Evolutionary conservation across 2,329 filamentous ascomycete genomes (phyloP), one percentile per base, ranked within the genome.

Genomic region (Calonectria pseudoreteaudii): DNA sequence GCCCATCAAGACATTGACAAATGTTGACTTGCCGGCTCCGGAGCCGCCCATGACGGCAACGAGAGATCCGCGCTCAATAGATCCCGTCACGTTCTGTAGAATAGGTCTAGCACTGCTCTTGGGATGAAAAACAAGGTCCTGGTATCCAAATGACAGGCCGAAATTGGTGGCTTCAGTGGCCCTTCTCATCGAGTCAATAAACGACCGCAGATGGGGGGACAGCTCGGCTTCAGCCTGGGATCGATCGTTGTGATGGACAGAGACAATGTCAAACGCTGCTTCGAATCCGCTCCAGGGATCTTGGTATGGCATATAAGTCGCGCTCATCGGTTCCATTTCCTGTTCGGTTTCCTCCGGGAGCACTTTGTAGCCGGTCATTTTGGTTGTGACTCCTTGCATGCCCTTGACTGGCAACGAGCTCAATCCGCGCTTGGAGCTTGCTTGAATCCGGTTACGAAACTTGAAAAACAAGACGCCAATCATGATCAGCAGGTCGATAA

Each of bases 1-100:
- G 16, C 90, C 90, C 89, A 91, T 91, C n/a, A 91, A 84, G 31
- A 91, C 88, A 70, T 91, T 91, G 38, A 91, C 85, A 73, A 92
- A 91, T 0, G 90, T 91, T 23, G 88, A 89, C 80, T 91, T 91
- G 36, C 90, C 90, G 1, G 90, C 90, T n/a, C 90, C 90, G 2
- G 87, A 90, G 8, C 89, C 89, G 9, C 90, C 90, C 89, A 91
- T 91, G n/a, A 91, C 85, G 13, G 89, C 90, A 44, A 88, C 89
- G n/a, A 91, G 85, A 7, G 87, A 87, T 0, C 90, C 90, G 14
- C 86, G 84, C 26, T 89, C 83, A 77, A 91, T 91, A 6, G 84
- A 86, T 0, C 90, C 90, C 0, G 88, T 90, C 8, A 91, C 87
- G 16, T 88, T 87, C 64, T 88, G 85, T 6, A 91, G 82, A 66